A percentile compares a stretch with the other conserved stretches of the same genome.
phyloP scores from a whole-genome alignment of 257 asterid genomes.

The Solanum bukasovii region DNA sequence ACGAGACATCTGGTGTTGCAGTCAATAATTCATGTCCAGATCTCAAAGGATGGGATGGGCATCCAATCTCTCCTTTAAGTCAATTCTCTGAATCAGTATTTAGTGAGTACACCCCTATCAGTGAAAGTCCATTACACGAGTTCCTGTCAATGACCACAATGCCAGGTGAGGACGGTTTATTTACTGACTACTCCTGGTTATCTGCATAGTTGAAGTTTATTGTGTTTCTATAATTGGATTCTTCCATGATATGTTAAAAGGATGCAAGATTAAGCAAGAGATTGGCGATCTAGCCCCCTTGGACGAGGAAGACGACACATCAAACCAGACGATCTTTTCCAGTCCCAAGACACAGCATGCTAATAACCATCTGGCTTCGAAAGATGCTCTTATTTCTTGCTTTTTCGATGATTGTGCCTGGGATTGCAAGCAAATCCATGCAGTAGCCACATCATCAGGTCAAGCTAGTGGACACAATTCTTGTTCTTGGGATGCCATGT shows the following conservation, averaged over 20 bases:
- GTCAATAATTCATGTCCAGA: constrained; percentile 14
- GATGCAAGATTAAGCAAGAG: constrained; percentile 23
- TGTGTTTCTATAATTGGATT: not conserved
- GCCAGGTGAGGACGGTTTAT: constrained; percentile 25
- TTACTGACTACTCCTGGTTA: not conserved
- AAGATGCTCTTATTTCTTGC: constrained; percentile 28
- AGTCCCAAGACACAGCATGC: constrained; percentile 17
- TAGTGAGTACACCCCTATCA: constrained; percentile 21
- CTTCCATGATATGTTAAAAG: constrained; percentile 12
- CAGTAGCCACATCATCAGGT: constrained; percentile 13
- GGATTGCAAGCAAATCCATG: constrained; percentile 11
- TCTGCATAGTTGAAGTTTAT: not conserved
- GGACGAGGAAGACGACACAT: constrained; percentile 12
- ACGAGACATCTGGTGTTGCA: constrained; percentile 3
- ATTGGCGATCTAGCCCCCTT: constrained; percentile 6
- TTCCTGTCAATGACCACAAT: constrained; percentile 11
- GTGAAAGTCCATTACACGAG: constrained; percentile 34
- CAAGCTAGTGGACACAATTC: constrained; percentile 4
- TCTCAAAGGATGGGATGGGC: constrained; percentile 30
- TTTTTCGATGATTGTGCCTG: constrained; percentile 25
- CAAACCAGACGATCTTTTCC: constrained; percentile 22
- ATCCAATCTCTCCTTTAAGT: constrained; percentile 32
- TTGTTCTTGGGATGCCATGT: constrained; percentile 9
- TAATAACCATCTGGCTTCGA: constrained; percentile 13
- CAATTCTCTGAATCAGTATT: constrained; percentile 24